Evolutionary conservation across 768 basidiomycete species (phyloP), one percentile per base, ranked within the genome.

Genomic region (Panaeolus cyanescens): DNA sequence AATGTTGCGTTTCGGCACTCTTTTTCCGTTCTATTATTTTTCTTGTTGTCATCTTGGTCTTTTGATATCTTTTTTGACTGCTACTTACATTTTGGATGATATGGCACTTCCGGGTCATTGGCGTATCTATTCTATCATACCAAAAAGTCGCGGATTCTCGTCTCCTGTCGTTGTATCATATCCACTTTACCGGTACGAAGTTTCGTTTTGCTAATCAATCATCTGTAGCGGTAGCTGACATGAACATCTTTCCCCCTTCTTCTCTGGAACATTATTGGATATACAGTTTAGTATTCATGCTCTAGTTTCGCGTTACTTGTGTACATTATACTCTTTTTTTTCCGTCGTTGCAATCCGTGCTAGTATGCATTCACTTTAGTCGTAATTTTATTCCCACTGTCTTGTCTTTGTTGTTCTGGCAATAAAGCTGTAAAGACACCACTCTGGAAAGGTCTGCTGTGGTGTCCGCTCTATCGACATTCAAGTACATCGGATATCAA

Each of bases 161-260:
- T 58, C 31, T 40, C 40, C 45, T 19, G 22, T 36, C 45, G 56
- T 54, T 59, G 40, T 63, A 65, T 59, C 62, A 66, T 68, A 68
- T 67, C 68, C 61, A 65, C 63, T 67, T 65, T 59, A 62, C 65
- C 59, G 70, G 72, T 73, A 67, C 66, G 70, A 67, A 50, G 30
- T 59, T 30, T 45, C 37, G 54, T 62, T 60, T 64, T 59, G 32
- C 61, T 65, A 50, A 58, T 57, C 50, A 32, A 56, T 53, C 53
- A 58, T 36, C 59, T 72, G 70, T 72, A 72, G 69, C 66, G 55
- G 58, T 70, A 71, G 62, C 70, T 70, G 67, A 50, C 45, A 28
- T 50, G 22, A 50, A 30, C 45, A 9, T n/a, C 28, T n/a, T n/a
- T n/a, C n/a, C 39, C 39, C 39, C 22, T n/a, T 37, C 39, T 50